phyloP scores from a whole-genome alignment of 495 filamentous ascomycete species.

The Neurospora pannonica region DNA sequence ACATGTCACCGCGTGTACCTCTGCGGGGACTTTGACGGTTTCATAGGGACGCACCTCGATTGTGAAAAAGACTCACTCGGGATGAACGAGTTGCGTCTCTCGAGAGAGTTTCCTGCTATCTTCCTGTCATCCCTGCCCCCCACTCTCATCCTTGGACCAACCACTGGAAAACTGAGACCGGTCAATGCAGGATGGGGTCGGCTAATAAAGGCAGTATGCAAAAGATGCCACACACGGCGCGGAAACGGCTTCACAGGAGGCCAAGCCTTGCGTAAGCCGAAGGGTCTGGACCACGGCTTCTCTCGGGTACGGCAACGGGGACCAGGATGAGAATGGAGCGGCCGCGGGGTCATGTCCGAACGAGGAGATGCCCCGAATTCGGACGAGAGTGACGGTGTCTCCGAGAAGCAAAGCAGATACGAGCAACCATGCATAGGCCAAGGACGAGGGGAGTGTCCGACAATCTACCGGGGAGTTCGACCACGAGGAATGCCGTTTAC shows the following conservation, averaged over 20 bases:
- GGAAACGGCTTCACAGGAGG: neutral
- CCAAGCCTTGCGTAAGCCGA: constrained; percentile 3
- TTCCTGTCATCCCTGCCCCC: neutral
- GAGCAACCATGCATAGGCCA: neutral
- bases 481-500: neutral
- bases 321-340: constrained; percentile 7
- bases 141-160: constrained; percentile 7
- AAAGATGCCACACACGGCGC: constrained; percentile 4
- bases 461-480: neutral
- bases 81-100: neutral
- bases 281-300: neutral
- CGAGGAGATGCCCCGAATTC: constrained; percentile 5
- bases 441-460: neutral
- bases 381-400: neutral
- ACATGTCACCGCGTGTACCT: neutral
- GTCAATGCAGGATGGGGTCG: constrained; percentile 18
- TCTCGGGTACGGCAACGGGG: neutral
- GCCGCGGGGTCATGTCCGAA: constrained; percentile 16
- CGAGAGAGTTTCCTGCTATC: neutral
- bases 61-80: neutral
- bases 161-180: constrained; percentile 11
- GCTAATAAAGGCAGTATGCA: constrained; percentile 16
- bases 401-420: neutral
- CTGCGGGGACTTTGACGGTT: neutral
- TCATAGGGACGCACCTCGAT: neutral